Evolutionary conservation across 2,329 filamentous ascomycete genomes (phyloP).

Genomic region (Exophiala spinifera): DNA sequence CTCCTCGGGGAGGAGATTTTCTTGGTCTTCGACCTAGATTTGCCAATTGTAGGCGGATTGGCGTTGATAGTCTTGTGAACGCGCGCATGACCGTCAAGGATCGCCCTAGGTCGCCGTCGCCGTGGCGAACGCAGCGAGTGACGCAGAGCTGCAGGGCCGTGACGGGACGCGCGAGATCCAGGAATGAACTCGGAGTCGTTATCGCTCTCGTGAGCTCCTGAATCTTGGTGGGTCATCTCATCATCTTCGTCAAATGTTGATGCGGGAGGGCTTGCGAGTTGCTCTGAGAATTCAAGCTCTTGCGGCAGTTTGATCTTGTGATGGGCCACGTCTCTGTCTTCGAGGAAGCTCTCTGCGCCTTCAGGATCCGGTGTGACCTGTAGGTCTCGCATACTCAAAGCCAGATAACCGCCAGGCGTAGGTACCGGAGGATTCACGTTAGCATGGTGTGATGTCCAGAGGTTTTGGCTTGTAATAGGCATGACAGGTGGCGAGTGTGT

Average conservation of each 20-base stretch:
- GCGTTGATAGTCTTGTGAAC: slow-evolving; percentile 11
- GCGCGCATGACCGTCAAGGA: slow-evolving; percentile 6
- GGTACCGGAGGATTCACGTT: slow-evolving; percentile 1
- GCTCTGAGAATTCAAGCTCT: slow-evolving; percentile 24
- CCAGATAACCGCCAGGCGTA: background rate
- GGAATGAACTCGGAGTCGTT: slow-evolving; percentile 23
- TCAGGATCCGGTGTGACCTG: slow-evolving; percentile 23
- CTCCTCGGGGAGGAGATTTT: slow-evolving; percentile 8
- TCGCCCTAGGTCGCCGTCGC: background rate
- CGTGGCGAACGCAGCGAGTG: slow-evolving; percentile 8
- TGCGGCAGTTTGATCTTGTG: slow-evolving; percentile 19
- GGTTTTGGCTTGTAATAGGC: background rate
- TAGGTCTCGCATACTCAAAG: slow-evolving; percentile 23
- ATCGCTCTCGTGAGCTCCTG: slow-evolving; percentile 4
- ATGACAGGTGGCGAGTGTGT: background rate
- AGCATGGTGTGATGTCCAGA: slow-evolving; percentile 6
- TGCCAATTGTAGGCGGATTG: background rate
- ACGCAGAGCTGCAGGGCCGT: background rate
- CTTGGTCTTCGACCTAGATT: slow-evolving; percentile 14
- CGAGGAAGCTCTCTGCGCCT: slow-evolving; percentile 10
- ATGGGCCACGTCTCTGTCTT: slow-evolving; percentile 11
- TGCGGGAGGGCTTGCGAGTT: slow-evolving; percentile 13
- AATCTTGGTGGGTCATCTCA: background rate
- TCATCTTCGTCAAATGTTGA: slow-evolving; percentile 16
- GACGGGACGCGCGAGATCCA: background rate